phyloP scores from a whole-genome alignment of 129 eudicot genomes.

The carrot (Daucus carota) region DH1_v3.0 NC_030385.2:34371501-34372000 shows the following conservation, averaged over 20 bases:
- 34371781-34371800: neutral
- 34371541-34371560: constrained; percentile 57
- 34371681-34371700: constrained; percentile 10
- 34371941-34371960: neutral
- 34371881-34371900: neutral
- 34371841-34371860: neutral
- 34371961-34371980: neutral
- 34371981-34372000: neutral
- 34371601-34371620: constrained; percentile 72
- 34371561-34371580: constrained; percentile 73
- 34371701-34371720: neutral
- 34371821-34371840: neutral
- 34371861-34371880: neutral
- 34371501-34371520: constrained; percentile 58
- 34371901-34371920: neutral
- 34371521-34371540: constrained; percentile 70
- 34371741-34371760: neutral
- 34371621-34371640: constrained; percentile 80
- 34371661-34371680: constrained; percentile 27
- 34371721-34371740: neutral
- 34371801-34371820: too few species aligned
- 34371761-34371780: neutral
- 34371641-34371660: constrained; percentile 36
- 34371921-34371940: neutral
- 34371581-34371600: constrained; percentile 73